Conservation (phyloP, 2,329 filamentous ascomycete genomes). For the Camillea tinctor region DNA sequence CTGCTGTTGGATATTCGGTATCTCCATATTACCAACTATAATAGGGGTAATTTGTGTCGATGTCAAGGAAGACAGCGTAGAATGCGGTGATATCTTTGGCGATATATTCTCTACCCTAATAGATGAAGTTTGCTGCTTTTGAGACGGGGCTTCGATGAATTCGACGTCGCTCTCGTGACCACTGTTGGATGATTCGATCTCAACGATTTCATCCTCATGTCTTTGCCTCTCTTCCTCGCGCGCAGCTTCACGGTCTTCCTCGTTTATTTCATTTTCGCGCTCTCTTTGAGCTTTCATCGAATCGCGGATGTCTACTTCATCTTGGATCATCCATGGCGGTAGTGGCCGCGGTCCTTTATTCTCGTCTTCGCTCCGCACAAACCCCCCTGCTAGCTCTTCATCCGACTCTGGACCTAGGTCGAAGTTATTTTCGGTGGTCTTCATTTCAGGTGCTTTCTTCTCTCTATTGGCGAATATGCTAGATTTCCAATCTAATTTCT, state of each 20-base stretch:
- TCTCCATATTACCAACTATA: neutral
- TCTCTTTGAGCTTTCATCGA: conserved; percentile 58
- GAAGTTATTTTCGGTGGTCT: conserved; percentile 15
- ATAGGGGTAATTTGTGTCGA: conserved; percentile 17
- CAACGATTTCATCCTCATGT: conserved; percentile 52
- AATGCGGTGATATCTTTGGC: neutral
- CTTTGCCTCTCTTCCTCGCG: conserved; percentile 51
- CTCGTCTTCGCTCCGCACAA: conserved; percentile 29
- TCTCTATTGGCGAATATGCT: conserved; percentile 52
- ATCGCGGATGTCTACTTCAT: conserved; percentile 64
- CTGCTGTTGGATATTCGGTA: neutral
- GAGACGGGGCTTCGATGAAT: conserved; percentile 51
- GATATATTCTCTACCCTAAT: conserved; percentile 10
- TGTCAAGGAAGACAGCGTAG: conserved; percentile 20
- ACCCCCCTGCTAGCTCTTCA: conserved; percentile 37
- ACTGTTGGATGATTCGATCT: conserved; percentile 60
- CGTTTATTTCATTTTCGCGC: conserved; percentile 59
- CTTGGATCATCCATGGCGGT: conserved; percentile 69
- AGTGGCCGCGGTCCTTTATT: conserved; percentile 57
- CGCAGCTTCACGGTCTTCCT: conserved; percentile 58
- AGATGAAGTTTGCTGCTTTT: conserved; percentile 29
- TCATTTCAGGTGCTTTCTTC: conserved; percentile 18
- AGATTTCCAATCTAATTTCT: conserved; percentile 73
- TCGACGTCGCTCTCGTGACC: conserved; percentile 54
- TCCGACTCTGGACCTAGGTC: conserved; percentile 10